These are phyloP conservation scores for Trichoderma simmonsii DNA, from an alignment of 2,329 filamentous ascomycete genomes.

Conservation along the genomic window DNA sequence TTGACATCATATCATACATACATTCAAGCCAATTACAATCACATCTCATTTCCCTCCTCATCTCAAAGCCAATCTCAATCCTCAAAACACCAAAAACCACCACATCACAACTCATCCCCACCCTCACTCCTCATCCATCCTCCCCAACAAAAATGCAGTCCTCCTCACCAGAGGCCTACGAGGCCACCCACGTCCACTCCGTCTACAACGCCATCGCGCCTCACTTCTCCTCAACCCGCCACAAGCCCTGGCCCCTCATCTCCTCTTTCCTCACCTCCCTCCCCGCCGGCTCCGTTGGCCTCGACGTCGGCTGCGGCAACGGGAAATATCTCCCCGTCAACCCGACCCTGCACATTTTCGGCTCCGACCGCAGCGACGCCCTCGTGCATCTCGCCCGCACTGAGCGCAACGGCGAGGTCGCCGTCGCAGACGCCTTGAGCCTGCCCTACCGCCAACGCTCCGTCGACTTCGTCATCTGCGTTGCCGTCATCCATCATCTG, in stretches of 20 bases:
- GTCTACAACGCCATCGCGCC: conserved; percentile 87
- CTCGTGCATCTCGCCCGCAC: conserved; percentile 50
- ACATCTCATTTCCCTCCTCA: not conserved
- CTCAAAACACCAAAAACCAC: not conserved
- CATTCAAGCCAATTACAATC: not conserved
- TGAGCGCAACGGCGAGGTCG: conserved; percentile 55
- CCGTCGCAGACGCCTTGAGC: conserved; percentile 79
- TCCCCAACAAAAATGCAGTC: not conserved
- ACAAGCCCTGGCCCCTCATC: conserved; percentile 90
- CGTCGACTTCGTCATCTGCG: conserved; percentile 84
- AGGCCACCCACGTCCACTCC: conserved; percentile 81
- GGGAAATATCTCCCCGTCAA: conserved; percentile 91
- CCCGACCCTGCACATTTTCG: conserved; percentile 72
- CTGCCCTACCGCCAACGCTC: conserved; percentile 66
- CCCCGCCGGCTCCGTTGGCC: conserved; percentile 68
- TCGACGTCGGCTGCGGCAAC: conserved; percentile 95
- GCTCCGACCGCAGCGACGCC: conserved; percentile 72
- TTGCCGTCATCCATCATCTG: conserved; percentile 92
- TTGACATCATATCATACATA: not conserved
- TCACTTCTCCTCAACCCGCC: conserved; percentile 77
- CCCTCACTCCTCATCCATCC: not conserved
- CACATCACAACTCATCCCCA: not conserved
- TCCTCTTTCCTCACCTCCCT: conserved; percentile 69
- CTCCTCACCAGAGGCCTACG: conserved; percentile 58
- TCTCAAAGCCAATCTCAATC: not conserved